Conservation (phyloP, 305 asterid species). For the Fraxinus latifolia region DNA sequence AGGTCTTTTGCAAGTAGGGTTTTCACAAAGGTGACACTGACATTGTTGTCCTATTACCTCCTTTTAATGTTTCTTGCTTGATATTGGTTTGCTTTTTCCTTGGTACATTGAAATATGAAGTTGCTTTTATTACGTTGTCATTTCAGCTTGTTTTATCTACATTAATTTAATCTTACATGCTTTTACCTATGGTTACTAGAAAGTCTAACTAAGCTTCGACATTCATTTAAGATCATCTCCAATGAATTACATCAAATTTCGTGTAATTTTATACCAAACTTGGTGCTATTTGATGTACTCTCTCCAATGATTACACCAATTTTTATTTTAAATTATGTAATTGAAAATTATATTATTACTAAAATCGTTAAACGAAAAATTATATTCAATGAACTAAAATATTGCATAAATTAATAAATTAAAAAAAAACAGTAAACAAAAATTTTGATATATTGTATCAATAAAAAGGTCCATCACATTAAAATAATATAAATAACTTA, state of each 20-base stretch:
- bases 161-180: conserved; percentile 4
- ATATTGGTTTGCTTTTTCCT: conserved; percentile 26
- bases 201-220: not conserved
- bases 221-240: not conserved
- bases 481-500: no score
- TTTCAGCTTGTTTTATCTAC: conserved; percentile 10
- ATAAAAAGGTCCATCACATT: not conserved
- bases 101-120: conserved; percentile 28
- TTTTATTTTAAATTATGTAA: not conserved
- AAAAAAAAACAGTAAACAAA: not conserved
- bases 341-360: not conserved
- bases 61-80: conserved; percentile 11
- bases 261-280: not conserved
- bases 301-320: not conserved
- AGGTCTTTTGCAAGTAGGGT: conserved; percentile 28
- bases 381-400: no score
- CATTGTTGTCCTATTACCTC: conserved; percentile 19
- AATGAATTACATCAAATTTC: no score
- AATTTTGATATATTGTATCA: no score
- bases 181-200: not conserved
- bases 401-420: no score
- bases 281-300: not conserved
- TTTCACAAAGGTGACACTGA: conserved; percentile 35
- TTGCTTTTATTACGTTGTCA: conserved; percentile 36
- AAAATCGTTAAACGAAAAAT: no score